Evolutionary conservation across 2,329 filamentous ascomycete genomes (phyloP).

Genomic region (Monosporascus sp.): DNA sequence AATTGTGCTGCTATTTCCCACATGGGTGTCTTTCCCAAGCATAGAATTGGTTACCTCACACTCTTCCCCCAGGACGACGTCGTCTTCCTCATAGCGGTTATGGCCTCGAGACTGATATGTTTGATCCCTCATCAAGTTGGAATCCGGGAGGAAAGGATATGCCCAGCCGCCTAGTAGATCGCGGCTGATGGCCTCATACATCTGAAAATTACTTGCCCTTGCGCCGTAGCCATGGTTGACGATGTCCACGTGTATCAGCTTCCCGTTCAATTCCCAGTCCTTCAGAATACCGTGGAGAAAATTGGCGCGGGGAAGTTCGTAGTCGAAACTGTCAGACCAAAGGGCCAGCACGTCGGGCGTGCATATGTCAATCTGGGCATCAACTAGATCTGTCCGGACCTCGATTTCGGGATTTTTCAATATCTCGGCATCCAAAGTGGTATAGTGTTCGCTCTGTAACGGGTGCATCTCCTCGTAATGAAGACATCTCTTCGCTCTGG

Average conservation of each 20-base stretch:
- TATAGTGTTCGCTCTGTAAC: slow-evolving; percentile 55
- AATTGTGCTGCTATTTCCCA: slow-evolving; percentile 68
- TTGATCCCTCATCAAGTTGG: slow-evolving; percentile 73
- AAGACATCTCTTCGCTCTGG: slow-evolving; percentile 71
- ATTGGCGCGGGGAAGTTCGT: slow-evolving; percentile 80
- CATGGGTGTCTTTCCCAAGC: slow-evolving; percentile 68
- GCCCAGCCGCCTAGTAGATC: slow-evolving; percentile 86
- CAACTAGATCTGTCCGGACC: slow-evolving; percentile 80
- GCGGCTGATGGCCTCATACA: slow-evolving; percentile 83
- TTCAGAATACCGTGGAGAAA: slow-evolving; percentile 91
- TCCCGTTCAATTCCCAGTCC: slow-evolving; percentile 94
- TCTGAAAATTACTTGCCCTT: slow-evolving; percentile 75
- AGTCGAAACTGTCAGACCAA: slow-evolving; percentile 98
- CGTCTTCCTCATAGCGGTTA: slow-evolving; percentile 71
- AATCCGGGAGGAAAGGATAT: slow-evolving; percentile 84
- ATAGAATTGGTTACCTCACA: slow-evolving; percentile 66
- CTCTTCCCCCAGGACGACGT: slow-evolving; percentile 68
- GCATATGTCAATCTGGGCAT: slow-evolving; percentile 94
- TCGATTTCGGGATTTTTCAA: slow-evolving; percentile 71
- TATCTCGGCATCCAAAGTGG: slow-evolving; percentile 75
- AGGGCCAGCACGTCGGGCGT: slow-evolving; percentile 90
- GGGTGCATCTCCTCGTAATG: slow-evolving; percentile 91
- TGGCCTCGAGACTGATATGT: slow-evolving; percentile 66
- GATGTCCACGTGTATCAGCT: slow-evolving; percentile 91
- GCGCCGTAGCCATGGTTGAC: slow-evolving; percentile 79